Percentiles rank a stretch among this genome's conserved stretches.
Evolutionary conservation across 2,329 filamentous ascomycete species (phyloP).

Genomic region (Lecanoromycetidae sp.): DNA sequence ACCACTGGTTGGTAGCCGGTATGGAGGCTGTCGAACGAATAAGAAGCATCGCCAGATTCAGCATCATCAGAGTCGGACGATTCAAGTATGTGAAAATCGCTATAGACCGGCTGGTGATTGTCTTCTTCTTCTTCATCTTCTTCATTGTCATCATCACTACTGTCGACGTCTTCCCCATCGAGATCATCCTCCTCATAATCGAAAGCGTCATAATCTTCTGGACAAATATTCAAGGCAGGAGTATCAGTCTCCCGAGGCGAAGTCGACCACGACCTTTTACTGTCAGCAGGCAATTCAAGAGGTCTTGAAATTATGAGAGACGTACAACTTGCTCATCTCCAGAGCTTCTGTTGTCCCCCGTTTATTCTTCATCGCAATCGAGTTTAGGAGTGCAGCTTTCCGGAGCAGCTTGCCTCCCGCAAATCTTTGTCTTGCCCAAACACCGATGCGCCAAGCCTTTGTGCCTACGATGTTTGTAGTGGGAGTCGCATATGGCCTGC

Average conservation of each 20-base stretch:
- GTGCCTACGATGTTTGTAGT: conserved; percentile 58
- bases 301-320: background rate
- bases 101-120: conserved; percentile 18
- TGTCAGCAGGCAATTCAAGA: conserved; percentile 5
- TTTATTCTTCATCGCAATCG: conserved; percentile 24
- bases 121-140: conserved; percentile 9
- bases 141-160: conserved; percentile 16
- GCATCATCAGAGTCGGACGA: conserved; percentile 17
- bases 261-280: conserved; percentile 2
- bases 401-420: conserved; percentile 29
- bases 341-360: background rate
- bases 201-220: conserved; percentile 34
- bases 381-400: conserved; percentile 34
- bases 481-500: conserved; percentile 55
- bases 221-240: background rate
- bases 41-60: conserved; percentile 18
- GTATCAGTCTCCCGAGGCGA: background rate
- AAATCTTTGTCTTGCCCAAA: conserved; percentile 32
- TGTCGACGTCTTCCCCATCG: conserved; percentile 4
- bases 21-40: conserved; percentile 17
- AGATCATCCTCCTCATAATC: conserved; percentile 25
- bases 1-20: conserved; percentile 6
- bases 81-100: conserved; percentile 21
- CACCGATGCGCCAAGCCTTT: conserved; percentile 30
- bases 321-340: conserved; percentile 9